Evolutionary conservation across 1,284 basidiomycete species (phyloP).

Genomic region (Rugosomyces carneus): DNA sequence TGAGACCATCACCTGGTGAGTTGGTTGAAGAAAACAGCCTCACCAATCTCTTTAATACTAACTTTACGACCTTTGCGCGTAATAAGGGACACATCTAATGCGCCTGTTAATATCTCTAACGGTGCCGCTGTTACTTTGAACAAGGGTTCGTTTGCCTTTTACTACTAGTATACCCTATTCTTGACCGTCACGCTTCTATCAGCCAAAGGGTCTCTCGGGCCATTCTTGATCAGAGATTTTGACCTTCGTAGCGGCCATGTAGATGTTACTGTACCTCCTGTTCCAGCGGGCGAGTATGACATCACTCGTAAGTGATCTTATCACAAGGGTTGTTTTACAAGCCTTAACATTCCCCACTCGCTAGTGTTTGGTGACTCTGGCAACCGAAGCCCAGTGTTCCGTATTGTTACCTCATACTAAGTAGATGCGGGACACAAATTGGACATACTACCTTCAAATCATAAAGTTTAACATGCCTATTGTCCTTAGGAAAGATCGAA

Average conservation of each 20-base stretch:
- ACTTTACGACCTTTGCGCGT: neutral
- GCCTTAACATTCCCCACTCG: neutral
- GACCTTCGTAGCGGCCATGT: slow-evolving; percentile 21
- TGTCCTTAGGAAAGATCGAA: too few species aligned
- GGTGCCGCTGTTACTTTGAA: slow-evolving; percentile 21
- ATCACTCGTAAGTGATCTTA: slow-evolving; percentile 21
- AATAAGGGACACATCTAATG: slow-evolving; percentile 22
- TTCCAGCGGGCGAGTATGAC: slow-evolving; percentile 19
- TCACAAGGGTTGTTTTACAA: too few species aligned
- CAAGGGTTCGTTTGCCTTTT: slow-evolving; percentile 15
- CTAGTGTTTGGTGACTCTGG: slow-evolving; percentile 30
- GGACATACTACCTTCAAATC: neutral
- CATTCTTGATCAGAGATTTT: slow-evolving; percentile 15
- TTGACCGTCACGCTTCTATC: neutral
- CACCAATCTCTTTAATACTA: neutral
- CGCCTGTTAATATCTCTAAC: slow-evolving; percentile 25
- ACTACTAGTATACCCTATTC: neutral
- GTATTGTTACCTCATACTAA: slow-evolving; percentile 6
- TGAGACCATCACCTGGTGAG: slow-evolving; percentile 23
- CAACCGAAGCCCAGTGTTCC: slow-evolving; percentile 23
- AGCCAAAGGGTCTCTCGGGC: neutral
- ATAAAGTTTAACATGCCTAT: too few species aligned
- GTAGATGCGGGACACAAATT: neutral
- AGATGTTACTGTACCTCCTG: slow-evolving; percentile 20
- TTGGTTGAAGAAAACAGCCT: neutral